Base-by-base conservation (phyloP, 1,284 basidiomycete species). In the Xerocomus cyaneibrunnescens region DNA sequence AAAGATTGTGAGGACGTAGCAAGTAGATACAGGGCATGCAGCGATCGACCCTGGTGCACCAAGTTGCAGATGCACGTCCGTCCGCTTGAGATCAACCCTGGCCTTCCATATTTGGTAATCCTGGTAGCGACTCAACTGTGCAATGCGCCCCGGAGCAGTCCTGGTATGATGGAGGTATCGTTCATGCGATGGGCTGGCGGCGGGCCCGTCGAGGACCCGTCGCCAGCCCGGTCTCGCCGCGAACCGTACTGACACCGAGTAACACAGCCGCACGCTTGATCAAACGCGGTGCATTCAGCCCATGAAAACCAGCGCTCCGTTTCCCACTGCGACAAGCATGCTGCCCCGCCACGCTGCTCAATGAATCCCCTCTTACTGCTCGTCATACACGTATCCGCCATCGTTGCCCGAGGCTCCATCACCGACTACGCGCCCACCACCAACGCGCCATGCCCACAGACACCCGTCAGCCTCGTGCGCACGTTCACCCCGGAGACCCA, bases 401-500 rank as follows among this genome's bases (percentile, higher is more conserved):
- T 35, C 21, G 27, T 30, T 8, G 61, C 58, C 7, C 48, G 50
- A 7, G 1, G 22, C 16, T 41, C 44, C 4, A 22, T 59, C 27
- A 3, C 50, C 1, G 38, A 49, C 32, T 83, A 84, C 54, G 79
- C 82, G 1, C 82, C 83, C 3, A 60, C 59, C 9, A 57, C 71
- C 27, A 76, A 78, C 58, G 70, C 73, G 5, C 62, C 74, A 48
- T 85, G 83, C 58, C 80, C 83, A 7, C 72, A 78, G 53, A 51
- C 76, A 23, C 68, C 75, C 71, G 9, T 40, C 32, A n/a, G n/a
- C 17, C 74, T 86, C 52, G 65, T 85, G 19, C 79, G 84, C 51
- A 64, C 69, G 5, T 80, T 81, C 58, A 72, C 77, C 2, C 76
- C 81, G 0, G 60, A 74, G 44, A 78, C 74, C 19, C 83, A 84